Evolutionary conservation across 345 rosid genomes (phyloP).

Genomic region (Aegle marmelos): DNA sequence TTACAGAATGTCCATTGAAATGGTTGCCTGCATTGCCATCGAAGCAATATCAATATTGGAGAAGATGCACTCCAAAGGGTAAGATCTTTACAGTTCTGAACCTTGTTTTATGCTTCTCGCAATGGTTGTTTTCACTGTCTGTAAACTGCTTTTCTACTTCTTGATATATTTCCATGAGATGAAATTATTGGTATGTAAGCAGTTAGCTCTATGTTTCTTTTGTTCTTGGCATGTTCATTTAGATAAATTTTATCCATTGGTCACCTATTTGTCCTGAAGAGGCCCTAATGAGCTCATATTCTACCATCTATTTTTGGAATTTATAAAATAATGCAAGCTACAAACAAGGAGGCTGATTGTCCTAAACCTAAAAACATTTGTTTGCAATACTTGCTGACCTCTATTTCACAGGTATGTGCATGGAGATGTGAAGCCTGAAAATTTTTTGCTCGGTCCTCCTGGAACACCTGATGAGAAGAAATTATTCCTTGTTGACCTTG

Average conservation of each 20-base stretch:
- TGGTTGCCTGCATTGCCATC: conserved; percentile 80
- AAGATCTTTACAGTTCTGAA: conserved; percentile 8
- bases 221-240: background rate
- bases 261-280: background rate
- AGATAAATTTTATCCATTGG: background rate
- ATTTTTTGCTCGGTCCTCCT: conserved; percentile 65
- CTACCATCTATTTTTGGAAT: background rate
- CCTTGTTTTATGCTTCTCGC: background rate
- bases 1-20: conserved; percentile 69
- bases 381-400: background rate
- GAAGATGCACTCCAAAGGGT: conserved; percentile 73
- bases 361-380: background rate
- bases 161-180: conserved; percentile 4
- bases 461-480: conserved; percentile 60
- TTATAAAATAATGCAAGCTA: background rate
- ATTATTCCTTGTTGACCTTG: conserved; percentile 66
- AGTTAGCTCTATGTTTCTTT: background rate
- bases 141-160: background rate
- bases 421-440: conserved; percentile 83
- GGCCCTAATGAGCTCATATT: background rate
- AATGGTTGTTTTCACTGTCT: background rate
- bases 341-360: background rate
- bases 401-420: conserved; percentile 52
- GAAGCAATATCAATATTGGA: conserved; percentile 78
- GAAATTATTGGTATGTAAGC: background rate